These are phyloP conservation scores for Sphagnum magellanicum DNA, from an alignment of 228 moss, liverwort and hornwort species.

Conservation along the genomic window DNA sequence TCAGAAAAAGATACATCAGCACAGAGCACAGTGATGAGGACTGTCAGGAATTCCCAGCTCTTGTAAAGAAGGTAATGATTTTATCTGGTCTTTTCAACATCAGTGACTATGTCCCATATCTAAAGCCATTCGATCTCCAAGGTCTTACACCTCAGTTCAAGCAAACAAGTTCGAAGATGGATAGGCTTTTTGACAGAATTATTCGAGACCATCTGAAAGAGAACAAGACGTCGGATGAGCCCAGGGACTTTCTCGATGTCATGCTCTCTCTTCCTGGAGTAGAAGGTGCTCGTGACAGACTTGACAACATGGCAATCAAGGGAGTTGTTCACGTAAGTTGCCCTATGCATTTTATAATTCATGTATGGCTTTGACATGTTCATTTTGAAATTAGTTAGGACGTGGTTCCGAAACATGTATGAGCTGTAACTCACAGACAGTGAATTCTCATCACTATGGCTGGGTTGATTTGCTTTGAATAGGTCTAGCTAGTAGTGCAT, in stretches of 20 bases:
- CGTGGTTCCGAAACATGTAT: too few relatives aligned
- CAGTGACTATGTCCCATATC: conserved; percentile 7
- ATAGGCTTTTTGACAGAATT: conserved; percentile 1
- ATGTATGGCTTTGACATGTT: too few relatives aligned
- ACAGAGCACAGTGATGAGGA: conserved; percentile 3
- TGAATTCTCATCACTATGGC: too few relatives aligned
- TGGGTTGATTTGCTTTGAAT: too few relatives aligned
- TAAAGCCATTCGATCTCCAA: conserved; percentile 10
- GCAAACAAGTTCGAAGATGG: background rate
- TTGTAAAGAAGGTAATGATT: background rate
- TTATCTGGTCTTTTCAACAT: conserved; percentile 2
- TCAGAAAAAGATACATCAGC: background rate
- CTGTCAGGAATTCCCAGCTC: conserved; percentile 6
- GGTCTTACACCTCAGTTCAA: conserved; percentile 4
- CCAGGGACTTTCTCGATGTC: conserved; percentile 8
- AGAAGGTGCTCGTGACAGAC: conserved; percentile 5
- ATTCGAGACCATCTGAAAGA: conserved; percentile 6
- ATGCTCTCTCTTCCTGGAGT: background rate
- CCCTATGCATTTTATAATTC: too few relatives aligned
- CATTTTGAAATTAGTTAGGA: too few relatives aligned
- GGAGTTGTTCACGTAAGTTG: conserved; percentile 5
- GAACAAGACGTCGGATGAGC: background rate
- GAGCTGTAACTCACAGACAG: too few relatives aligned
- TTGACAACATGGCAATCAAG: conserved; percentile 3
- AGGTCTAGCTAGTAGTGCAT: too few relatives aligned